Evolutionary conservation across 2,329 filamentous ascomycete genomes (phyloP), one percentile per base, ranked within the genome.

Genomic region (Fonsecaea multimorphosa): DNA sequence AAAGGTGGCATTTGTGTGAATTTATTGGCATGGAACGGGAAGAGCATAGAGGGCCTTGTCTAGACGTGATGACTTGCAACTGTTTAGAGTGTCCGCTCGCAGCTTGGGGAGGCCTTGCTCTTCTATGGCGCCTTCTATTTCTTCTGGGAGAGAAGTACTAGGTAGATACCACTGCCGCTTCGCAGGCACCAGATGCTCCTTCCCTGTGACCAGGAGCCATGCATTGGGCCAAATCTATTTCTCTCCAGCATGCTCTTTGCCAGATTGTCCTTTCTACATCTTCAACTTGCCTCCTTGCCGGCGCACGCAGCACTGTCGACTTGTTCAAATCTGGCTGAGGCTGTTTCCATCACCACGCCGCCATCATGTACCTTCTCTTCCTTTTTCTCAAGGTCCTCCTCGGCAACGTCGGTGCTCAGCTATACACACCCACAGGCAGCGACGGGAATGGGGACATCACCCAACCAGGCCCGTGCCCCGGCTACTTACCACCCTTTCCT

Each of bases 401-500:
- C 55, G 19, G 44, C 31, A 36, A 19, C 14, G 44, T 52, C 29
- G 5, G 32, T 27, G 58, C 44, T 36, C 58, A 60, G 46, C 46
- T 32, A 27, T 51, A 60, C 12, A 22, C 32, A 7, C 58, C 44
- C 8, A 49, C 58, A 6, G 44, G 22, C 27, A 19, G 29, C 29
- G 32, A 16, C 11, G 19, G 32, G 12, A 32, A 40, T 31, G 52
- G 32, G 16, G 51, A 51, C 38, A 57, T 61, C n/a, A 61, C 63
- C 31, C 24, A 51, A 29, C 34, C 58, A 31, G 53, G 24, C 2
- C 24, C 46, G 34, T 85, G 83, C 72, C 80, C 81, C 40, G 77
- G 80, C 34, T 73, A 79, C 54, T 75, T 85, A 56, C 75, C 76
- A 14, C 78, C 79, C 4, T 29, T 61, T 19, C 66, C 66, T 19